These are phyloP conservation scores for Cercophora newfieldiana DNA, from an alignment of 495 filamentous ascomycete genomes.

Conservation along the genomic window DNA sequence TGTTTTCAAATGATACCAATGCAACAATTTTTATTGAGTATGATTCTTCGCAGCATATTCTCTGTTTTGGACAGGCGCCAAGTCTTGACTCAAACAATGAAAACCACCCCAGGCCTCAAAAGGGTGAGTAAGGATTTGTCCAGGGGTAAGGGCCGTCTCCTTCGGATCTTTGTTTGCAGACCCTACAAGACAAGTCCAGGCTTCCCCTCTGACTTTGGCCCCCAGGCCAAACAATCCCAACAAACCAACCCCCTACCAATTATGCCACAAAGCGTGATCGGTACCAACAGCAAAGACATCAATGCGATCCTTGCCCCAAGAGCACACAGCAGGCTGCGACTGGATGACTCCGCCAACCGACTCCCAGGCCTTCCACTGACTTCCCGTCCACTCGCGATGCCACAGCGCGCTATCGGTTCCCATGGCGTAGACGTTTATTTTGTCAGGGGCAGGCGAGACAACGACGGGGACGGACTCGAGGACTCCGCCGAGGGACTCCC, in stretches of 20 bases:
- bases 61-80: too few species aligned
- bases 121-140: too few species aligned
- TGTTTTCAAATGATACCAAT: too few species aligned
- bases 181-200: too few species aligned
- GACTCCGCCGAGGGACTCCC: slow-evolving; percentile 25
- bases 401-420: slow-evolving; percentile 27
- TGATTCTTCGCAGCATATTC: too few species aligned
- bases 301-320: slow-evolving; percentile 34
- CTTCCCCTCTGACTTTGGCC: background rate
- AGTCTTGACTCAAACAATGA: too few species aligned
- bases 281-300: slow-evolving; percentile 36
- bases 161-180: too few species aligned
- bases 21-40: too few species aligned
- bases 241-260: slow-evolving; percentile 13
- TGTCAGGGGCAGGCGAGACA: slow-evolving; percentile 29
- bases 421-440: slow-evolving; percentile 35
- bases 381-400: slow-evolving; percentile 26
- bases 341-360: slow-evolving; percentile 27
- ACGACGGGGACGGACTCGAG: slow-evolving; percentile 26
- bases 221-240: background rate
- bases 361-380: slow-evolving; percentile 27
- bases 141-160: too few species aligned
- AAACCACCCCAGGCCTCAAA: too few species aligned
- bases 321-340: slow-evolving; percentile 28
- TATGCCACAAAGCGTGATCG: slow-evolving; percentile 32